These are phyloP conservation scores for Tricholoma bakamatsutake DNA, from an alignment of 768 basidiomycete species.

Conservation along the genomic window DNA sequence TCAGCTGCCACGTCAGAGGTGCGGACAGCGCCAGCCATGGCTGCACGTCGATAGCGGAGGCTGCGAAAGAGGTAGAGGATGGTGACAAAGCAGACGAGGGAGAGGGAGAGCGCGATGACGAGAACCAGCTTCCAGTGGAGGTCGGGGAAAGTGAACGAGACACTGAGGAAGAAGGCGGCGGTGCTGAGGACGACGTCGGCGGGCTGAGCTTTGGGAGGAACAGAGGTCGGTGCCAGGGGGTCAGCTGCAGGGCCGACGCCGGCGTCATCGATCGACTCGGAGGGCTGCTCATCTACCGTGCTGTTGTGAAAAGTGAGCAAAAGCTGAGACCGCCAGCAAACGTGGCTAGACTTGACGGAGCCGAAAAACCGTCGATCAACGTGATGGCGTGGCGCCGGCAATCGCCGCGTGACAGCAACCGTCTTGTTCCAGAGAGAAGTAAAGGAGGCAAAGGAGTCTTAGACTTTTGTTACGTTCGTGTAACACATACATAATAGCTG, in stretches of 20 bases:
- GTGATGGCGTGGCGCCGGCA: not conserved
- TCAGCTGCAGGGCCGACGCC: not conserved
- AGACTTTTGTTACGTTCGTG: too few species aligned
- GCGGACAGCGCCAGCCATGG: not conserved
- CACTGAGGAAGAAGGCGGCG: not conserved
- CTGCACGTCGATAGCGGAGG: not conserved
- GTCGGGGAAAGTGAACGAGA: not conserved
- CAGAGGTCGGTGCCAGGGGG: not conserved
- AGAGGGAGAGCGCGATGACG: not conserved
- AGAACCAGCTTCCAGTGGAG: not conserved
- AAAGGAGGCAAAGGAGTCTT: too few species aligned
- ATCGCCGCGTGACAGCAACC: not conserved
- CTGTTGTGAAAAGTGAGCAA: not conserved
- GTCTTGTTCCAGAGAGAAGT: not conserved
- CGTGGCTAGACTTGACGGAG: not conserved
- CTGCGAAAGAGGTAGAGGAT: too few species aligned
- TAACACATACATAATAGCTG: too few species aligned
- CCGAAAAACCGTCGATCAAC: not conserved
- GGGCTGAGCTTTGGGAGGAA: too few species aligned
- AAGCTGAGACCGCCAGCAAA: not conserved
- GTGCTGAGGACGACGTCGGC: not conserved
- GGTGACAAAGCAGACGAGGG: not conserved
- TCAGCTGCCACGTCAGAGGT: not conserved
- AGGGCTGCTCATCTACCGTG: too few species aligned
- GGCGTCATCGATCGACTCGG: not conserved